Evolutionary conservation across 768 basidiomycete species (phyloP), one percentile per base, ranked within the genome.

Genomic region (Tremella fuciformis): DNA sequence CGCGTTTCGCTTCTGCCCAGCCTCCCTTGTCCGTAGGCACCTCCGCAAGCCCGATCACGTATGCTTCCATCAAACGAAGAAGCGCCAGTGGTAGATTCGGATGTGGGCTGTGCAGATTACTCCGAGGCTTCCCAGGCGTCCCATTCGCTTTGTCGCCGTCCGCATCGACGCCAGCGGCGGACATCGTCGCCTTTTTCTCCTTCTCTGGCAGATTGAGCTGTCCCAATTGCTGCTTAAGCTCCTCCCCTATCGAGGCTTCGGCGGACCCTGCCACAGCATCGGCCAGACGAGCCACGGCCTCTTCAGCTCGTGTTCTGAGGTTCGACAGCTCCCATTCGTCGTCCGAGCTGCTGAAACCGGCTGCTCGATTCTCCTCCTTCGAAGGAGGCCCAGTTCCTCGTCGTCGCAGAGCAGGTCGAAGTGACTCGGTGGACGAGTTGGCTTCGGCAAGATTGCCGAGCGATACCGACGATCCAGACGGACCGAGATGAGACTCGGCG

Each of bases 61-160:
- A 75, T 38, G 60, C 57, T 48, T 77, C 76, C 53, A 75, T 70
- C 13, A 77, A 47, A 46, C 66, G 60, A 16, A 77, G 53, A 2
- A 77, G 54, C 1, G 69, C 64, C 9, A 75, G 61, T 1, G 74
- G 74, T 16, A 77, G 55, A 53, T 75, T 77, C 7, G 76, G 72
- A 54, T 66, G 49, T 8, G 73, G 70, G 9, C 48, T 51, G 46
- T 64, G 48, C 19, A 74, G 38, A 67, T 74, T 74, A 9, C 58
- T 61, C 3, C 51, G 26, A 22, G 53, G 52, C 50, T 53, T 63
- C 16, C 42, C n/a, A 2, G 42, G 21, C 19, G 53, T 49, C 16
- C 42, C 42, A 26, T 7, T 16, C 7, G 18, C 22, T 1, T 22
- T 50, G 4, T 50, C 15, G 4, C 49, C 49, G 25, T 50, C 16